Evolutionary conservation across 2,329 filamentous ascomycete genomes (phyloP).

Genomic region (Thielaviopsis ethacetica): DNA sequence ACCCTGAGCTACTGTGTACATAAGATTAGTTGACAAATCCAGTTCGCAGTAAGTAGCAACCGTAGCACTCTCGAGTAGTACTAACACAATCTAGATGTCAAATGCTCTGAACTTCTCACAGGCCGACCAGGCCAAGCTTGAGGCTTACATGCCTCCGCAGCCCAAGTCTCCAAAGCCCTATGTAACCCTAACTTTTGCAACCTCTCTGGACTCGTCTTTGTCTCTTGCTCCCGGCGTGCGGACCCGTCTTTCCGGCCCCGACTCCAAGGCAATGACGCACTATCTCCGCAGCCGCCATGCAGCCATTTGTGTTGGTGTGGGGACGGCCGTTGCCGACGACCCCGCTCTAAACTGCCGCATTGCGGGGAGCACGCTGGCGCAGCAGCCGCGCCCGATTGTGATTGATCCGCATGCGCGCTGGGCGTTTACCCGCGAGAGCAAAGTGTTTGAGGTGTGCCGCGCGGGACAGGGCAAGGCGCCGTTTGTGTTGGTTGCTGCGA

Average conservation of each 20-base stretch:
- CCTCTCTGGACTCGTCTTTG: constrained; percentile 70
- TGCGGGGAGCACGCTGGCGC: constrained; percentile 32
- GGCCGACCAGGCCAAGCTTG: constrained; percentile 19
- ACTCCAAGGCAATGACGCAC: constrained; percentile 87
- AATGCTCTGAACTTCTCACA: constrained; percentile 16
- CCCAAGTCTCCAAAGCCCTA: constrained; percentile 20
- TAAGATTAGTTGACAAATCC: neutral
- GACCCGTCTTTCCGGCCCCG: constrained; percentile 65
- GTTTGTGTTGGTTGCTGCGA: constrained; percentile 45
- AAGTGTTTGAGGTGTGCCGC: constrained; percentile 48
- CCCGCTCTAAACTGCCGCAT: constrained; percentile 74
- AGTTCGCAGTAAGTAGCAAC: neutral
- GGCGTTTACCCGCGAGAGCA: constrained; percentile 41
- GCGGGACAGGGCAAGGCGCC: constrained; percentile 55
- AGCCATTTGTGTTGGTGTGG: constrained; percentile 71
- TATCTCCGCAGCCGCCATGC: constrained; percentile 69
- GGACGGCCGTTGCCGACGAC: constrained; percentile 71
- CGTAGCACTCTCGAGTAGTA: neutral
- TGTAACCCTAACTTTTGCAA: constrained; percentile 78
- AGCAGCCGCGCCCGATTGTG: constrained; percentile 66
- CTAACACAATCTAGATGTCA: neutral
- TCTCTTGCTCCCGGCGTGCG: constrained; percentile 63
- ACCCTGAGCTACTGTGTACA: too few species aligned
- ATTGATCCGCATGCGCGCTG: constrained; percentile 68
- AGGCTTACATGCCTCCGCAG: constrained; percentile 19